Base-by-base conservation (phyloP, 176 grass and related monocot genomes). In the Raddia distichophylla region DNA sequence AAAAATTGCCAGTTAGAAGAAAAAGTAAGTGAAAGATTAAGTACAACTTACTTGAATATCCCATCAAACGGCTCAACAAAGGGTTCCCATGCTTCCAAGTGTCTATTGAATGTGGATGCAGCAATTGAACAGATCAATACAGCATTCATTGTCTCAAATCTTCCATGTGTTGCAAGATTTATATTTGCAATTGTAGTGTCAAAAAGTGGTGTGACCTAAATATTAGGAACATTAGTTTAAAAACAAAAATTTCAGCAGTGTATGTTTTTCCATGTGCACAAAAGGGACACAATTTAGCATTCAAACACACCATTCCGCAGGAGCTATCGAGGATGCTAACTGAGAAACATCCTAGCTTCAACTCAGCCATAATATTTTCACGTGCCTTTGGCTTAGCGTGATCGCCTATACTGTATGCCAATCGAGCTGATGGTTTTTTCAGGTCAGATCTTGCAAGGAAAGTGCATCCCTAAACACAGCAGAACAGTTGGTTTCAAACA, bases 41-140 rank as follows among this genome's bases (percentile, higher is more conserved):
- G 16, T 43, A 74, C 2, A 68, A 68, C n/a, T 86, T 93, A 98
- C 95, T 98, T 98, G 76, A 98, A 98, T 88, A 98, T 95, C 16
- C 90, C 92, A 91, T 98, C 95, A 90, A 95, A 98, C 84, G 95
- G 95, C 86, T 98, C 95, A 85, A 98, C 66, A 81, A 98, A 88
- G 67, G 95, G 95, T 73, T 98, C 95, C 95, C 95, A 98, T 85
- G 95, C 78, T 89, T 95, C 92, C 77, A 98, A 74, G 80, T 93
- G 90, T 83, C 88, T 92, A 79, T 98, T 98, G 80, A 98, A 98
- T 87, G 95, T 98, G 75, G 95, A 98, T 74, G 95, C 84, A 17
- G 95, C 86, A 82, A 98, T 88, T 69, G 95, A 98, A 86, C 95
- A 98, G 69, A 98, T 91, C 61, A 95, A 77, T 48, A 98, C 92